Conservation (phyloP, 2,329 filamentous ascomycete species). For the Calonectria henricotiae region DNA sequence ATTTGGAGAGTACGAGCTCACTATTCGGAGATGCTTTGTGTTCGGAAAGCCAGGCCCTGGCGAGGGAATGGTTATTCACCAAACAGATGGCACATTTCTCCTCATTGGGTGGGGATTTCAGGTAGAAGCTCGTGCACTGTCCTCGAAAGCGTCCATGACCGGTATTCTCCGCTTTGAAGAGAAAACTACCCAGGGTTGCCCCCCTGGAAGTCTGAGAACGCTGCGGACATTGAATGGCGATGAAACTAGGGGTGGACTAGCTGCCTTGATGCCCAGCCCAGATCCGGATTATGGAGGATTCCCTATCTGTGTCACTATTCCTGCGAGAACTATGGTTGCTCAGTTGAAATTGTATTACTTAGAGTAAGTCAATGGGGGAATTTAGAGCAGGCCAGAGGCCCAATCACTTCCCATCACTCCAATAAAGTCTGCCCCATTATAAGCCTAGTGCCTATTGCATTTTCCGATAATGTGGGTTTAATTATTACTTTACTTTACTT, state of each 20-base stretch:
- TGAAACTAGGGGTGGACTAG: slow-evolving; percentile 33
- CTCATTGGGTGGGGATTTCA: slow-evolving; percentile 11
- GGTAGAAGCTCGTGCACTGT: neutral
- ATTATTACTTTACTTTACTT: no score
- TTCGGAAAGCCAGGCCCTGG: slow-evolving; percentile 1
- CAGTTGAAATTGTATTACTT: slow-evolving; percentile 55
- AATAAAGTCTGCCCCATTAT: neutral
- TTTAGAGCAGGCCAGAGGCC: neutral
- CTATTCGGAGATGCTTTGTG: slow-evolving; percentile 7
- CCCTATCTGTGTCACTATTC: slow-evolving; percentile 66
- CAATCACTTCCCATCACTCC: no score
- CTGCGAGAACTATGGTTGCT: slow-evolving; percentile 64
- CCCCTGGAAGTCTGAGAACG: slow-evolving; percentile 1
- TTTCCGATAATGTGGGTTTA: no score
- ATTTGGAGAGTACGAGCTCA: slow-evolving; percentile 9
- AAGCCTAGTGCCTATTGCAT: no score
- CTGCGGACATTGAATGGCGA: slow-evolving; percentile 38
- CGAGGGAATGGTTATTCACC: slow-evolving; percentile 10
- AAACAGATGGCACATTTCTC: neutral
- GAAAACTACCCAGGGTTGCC: neutral
- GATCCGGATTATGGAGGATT: slow-evolving; percentile 70
- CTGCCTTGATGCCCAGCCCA: slow-evolving; percentile 55
- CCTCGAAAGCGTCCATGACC: neutral
- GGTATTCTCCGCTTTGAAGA: slow-evolving; percentile 9
- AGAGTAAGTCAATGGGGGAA: neutral